Base-by-base conservation (phyloP, 139 green algal genomes). In the Chlorella ohadii region DNA sequence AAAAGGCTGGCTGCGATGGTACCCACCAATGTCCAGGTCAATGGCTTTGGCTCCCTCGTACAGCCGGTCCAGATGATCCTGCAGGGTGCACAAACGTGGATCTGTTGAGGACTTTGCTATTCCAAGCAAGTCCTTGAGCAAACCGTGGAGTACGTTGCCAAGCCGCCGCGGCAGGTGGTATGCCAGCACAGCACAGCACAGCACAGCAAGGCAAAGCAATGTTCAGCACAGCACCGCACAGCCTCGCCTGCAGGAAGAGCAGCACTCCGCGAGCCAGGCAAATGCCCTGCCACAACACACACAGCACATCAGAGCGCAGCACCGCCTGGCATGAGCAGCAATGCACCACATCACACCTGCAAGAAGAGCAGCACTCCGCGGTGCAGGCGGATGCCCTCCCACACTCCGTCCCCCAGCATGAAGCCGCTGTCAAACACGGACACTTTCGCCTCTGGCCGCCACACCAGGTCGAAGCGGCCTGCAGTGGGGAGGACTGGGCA, bases 371-470 rank as follows among this genome's bases (percentile, higher is more conserved):
- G 65, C 28, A 91, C 79, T 20, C 92, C 89, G 25, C 66, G 47
- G 33, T 91, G 85, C 70, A 89, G 33, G 25, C 85, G 68, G 20
- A 88, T 63, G 39, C 78, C 78, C 71, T 96, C 94, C 94, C 94
- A 97, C 74, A 96, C 91, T 2, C 94, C 94, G 72, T 97, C 94
- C 0, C 93, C 94, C 76, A 96, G 87, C 90, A 97, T 90, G 87
- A 93, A 97, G 57, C 91, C 94, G 55, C 72, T 89, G 86, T 97
- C 94, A 57, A 97, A 83, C 12, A 97, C 94, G 0, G 93, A 96
- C 33, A 97, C 93, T 16, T 84, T 85, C 17, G 94, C 94, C 56
- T 91, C 72, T 0, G 89, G 90, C 12, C 88, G 88, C 83, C 80
- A 88, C 72, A 96, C 88, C 67, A 95, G 79, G 22, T 89, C 66